Conservation (phyloP, 441 rosid species). For the Pelargonium myrrhifolium region DNA sequence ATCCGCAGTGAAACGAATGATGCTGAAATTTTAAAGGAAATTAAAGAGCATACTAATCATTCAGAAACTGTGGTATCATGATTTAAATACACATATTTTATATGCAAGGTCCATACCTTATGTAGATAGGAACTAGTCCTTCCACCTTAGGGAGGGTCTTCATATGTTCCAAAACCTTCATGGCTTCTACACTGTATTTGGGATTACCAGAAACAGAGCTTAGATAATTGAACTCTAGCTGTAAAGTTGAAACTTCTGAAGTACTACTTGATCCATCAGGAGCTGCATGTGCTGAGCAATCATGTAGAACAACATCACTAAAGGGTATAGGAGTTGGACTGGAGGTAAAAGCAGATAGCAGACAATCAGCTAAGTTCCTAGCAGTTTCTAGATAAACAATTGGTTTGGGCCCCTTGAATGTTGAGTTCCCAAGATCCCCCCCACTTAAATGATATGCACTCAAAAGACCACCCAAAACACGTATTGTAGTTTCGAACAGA, state of each 20-base stretch:
- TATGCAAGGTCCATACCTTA: slow-evolving; percentile 46
- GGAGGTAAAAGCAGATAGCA: slow-evolving; percentile 75
- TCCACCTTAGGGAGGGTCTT: slow-evolving; percentile 77
- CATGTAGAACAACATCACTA: slow-evolving; percentile 74
- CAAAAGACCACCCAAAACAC: slow-evolving; percentile 88
- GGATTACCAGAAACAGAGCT: slow-evolving; percentile 85
- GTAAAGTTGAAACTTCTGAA: slow-evolving; percentile 82
- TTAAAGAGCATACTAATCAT: not conserved
- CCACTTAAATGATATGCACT: slow-evolving; percentile 96
- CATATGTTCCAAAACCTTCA: slow-evolving; percentile 88
- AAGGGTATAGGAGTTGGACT: slow-evolving; percentile 88
- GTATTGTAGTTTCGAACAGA: slow-evolving; percentile 91
- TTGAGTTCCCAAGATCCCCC: slow-evolving; percentile 44
- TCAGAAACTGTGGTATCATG: slow-evolving; percentile 2
- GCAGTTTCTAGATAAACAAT: slow-evolving; percentile 67
- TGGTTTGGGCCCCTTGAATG: slow-evolving; percentile 56
- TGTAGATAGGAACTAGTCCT: slow-evolving; percentile 90
- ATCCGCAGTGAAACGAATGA: not conserved
- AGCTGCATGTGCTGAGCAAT: slow-evolving; percentile 77
- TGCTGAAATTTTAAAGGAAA: not conserved
- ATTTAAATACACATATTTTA: slow-evolving; percentile 2
- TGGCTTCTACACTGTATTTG: slow-evolving; percentile 68
- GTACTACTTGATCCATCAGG: slow-evolving; percentile 88
- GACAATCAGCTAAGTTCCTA: slow-evolving; percentile 71
- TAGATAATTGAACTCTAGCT: slow-evolving; percentile 94